phyloP scores from a whole-genome alignment of 2,329 filamentous ascomycete species.

The Diaporthe sp. region DNA sequence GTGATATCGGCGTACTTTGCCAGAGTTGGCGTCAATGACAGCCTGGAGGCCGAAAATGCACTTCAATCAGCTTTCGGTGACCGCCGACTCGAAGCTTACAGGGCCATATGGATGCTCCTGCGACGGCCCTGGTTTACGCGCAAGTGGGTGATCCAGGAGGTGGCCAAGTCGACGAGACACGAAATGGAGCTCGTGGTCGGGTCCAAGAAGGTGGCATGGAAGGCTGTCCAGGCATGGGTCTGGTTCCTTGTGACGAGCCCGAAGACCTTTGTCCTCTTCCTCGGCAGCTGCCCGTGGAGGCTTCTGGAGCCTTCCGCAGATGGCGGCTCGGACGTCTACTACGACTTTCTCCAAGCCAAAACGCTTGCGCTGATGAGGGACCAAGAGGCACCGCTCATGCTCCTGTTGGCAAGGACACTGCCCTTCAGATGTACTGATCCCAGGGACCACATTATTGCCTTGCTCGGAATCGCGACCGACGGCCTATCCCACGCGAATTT shows the following conservation, averaged over 20 bases:
- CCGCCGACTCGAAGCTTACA: neutral
- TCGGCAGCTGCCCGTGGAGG: neutral
- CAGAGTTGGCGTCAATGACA: neutral
- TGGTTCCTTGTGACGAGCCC: neutral
- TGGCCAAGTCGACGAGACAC: neutral
- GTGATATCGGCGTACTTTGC: neutral
- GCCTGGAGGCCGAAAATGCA: neutral
- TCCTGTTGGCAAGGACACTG: neutral
- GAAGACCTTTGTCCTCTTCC: neutral
- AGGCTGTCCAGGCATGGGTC: neutral
- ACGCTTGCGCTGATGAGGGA: neutral
- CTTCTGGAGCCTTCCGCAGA: accelerated
- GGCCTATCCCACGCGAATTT: neutral
- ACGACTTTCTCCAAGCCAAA: neutral
- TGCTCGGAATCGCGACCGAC: neutral
- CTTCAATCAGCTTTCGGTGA: neutral
- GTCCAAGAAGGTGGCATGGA: neutral
- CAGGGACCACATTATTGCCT: neutral
- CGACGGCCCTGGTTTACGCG: neutral
- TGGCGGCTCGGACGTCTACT: neutral
- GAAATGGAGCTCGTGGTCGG: neutral
- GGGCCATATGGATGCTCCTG: neutral
- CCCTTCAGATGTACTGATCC: neutral
- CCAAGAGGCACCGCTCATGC: neutral
- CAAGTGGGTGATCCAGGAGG: conserved; percentile 5